Percentiles rank a stretch among this genome's conserved stretches.
Conservation (phyloP, 2,329 filamentous ascomycete genomes). For the Verticillium tricorpus region DNA sequence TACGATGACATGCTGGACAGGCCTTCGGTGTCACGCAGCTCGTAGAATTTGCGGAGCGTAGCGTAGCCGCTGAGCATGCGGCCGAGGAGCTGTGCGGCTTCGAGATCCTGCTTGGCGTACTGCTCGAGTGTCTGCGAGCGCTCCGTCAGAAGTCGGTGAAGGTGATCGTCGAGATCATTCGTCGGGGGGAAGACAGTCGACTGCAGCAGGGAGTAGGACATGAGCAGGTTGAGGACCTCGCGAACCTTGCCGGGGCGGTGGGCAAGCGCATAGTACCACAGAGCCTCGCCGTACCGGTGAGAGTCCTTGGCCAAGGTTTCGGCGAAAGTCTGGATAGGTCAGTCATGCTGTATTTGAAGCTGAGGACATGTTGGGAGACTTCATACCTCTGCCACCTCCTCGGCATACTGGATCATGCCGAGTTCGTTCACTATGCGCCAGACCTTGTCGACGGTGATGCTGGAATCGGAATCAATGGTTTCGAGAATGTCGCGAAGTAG, state of each 20-base stretch:
- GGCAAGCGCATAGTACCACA: constrained; percentile 87
- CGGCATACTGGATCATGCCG: constrained; percentile 72
- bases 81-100: constrained; percentile 78
- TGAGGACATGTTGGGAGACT: background rate
- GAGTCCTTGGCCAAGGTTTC: constrained; percentile 69
- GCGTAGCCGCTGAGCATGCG: constrained; percentile 89
- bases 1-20: constrained; percentile 21
- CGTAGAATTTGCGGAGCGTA: constrained; percentile 84
- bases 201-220: constrained; percentile 81
- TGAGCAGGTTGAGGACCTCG: constrained; percentile 80
- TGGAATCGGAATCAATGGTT: constrained; percentile 59
- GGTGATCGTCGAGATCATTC: constrained; percentile 66
- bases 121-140: constrained; percentile 68
- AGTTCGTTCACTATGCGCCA: constrained; percentile 74
- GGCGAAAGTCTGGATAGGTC: constrained; percentile 65
- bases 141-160: constrained; percentile 65
- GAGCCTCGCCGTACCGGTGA: constrained; percentile 76
- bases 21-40: constrained; percentile 63
- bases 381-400: constrained; percentile 75
- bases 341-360: constrained; percentile 9
- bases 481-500: constrained; percentile 65
- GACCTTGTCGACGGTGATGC: constrained; percentile 73
- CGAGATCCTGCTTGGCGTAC: constrained; percentile 69
- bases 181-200: constrained; percentile 74
- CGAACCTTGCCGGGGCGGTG: constrained; percentile 76